Conservation (phyloP, 257 asterid genomes). For the Cruciata laevipes region DNA sequence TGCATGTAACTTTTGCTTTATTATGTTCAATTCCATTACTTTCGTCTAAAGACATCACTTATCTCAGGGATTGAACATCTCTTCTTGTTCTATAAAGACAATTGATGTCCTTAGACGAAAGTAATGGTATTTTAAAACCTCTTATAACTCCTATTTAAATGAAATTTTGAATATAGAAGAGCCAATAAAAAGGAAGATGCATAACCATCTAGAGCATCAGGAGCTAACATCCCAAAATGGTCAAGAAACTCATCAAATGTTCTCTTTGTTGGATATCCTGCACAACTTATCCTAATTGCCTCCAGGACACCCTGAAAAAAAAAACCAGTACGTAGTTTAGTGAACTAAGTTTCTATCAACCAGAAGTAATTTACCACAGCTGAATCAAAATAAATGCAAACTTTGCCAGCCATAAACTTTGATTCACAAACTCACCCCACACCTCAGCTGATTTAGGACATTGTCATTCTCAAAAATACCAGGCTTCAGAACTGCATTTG, state of each 20-base stretch:
- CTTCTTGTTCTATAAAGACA: slow-evolving; percentile 1
- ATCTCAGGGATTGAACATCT: neutral
- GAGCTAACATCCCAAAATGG: slow-evolving; percentile 84
- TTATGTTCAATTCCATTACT: too few relatives aligned
- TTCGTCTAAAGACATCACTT: too few relatives aligned
- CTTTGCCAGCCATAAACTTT: neutral
- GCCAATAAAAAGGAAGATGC: slow-evolving; percentile 10
- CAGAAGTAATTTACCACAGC: neutral
- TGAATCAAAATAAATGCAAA: neutral
- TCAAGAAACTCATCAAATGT: slow-evolving; percentile 89
- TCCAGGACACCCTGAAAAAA: slow-evolving; percentile 91
- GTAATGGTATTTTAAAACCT: neutral
- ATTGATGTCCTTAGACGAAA: neutral
- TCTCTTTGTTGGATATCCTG: slow-evolving; percentile 93
- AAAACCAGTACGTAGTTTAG: slow-evolving; percentile 18
- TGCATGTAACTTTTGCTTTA: neutral
- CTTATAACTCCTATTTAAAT: neutral
- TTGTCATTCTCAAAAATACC: slow-evolving; percentile 87
- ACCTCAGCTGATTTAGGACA: slow-evolving; percentile 81
- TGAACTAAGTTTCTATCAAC: slow-evolving; percentile 8
- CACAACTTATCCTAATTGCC: slow-evolving; percentile 95
- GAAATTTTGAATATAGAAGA: neutral
- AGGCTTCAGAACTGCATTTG: slow-evolving; percentile 80
- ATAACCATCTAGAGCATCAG: slow-evolving; percentile 82
- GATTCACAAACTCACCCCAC: slow-evolving; percentile 64